Percentiles rank a stretch among this genome's conserved stretches.
Conservation (phyloP, 495 filamentous ascomycete species). For the Penicillium dipodomyicola region DNA sequence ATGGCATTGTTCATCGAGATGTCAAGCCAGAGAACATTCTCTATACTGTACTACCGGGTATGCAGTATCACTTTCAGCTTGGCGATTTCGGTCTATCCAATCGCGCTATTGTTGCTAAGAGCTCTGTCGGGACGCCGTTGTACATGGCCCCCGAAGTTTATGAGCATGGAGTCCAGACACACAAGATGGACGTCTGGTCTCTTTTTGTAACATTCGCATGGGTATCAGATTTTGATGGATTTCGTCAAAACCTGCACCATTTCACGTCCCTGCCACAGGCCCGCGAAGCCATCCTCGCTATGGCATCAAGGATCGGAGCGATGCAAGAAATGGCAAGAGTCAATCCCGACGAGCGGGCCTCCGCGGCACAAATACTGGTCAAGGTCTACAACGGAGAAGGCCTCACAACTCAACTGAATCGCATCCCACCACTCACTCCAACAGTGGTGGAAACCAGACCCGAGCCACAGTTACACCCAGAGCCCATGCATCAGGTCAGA, state of each 20-base stretch:
- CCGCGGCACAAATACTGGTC: not conserved
- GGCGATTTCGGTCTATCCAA: not conserved
- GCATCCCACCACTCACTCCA: not conserved
- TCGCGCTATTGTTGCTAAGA: not conserved
- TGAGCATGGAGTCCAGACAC: not conserved
- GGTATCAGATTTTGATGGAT: not conserved
- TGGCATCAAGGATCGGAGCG: not conserved
- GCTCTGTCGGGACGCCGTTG: not conserved
- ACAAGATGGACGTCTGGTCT: not conserved
- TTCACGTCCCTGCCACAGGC: not conserved
- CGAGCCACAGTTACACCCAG: no score
- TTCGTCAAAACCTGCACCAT: not conserved
- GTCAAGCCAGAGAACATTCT: not conserved
- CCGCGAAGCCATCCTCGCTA: not conserved
- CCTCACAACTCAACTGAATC: not conserved
- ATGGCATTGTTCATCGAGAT: not conserved
- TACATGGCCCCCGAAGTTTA: not conserved
- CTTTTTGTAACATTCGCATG: not conserved
- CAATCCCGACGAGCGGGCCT: not conserved
- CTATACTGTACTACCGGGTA: not conserved
- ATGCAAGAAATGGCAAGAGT: not conserved
- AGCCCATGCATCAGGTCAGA: not conserved
- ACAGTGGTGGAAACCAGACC: not conserved
- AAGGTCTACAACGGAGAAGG: not conserved
- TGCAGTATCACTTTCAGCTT: not conserved